These are phyloP conservation scores for Cutaneotrichosporon curvatum DNA, from an alignment of 1,284 basidiomycete species.

Conservation along the genomic window DNA sequence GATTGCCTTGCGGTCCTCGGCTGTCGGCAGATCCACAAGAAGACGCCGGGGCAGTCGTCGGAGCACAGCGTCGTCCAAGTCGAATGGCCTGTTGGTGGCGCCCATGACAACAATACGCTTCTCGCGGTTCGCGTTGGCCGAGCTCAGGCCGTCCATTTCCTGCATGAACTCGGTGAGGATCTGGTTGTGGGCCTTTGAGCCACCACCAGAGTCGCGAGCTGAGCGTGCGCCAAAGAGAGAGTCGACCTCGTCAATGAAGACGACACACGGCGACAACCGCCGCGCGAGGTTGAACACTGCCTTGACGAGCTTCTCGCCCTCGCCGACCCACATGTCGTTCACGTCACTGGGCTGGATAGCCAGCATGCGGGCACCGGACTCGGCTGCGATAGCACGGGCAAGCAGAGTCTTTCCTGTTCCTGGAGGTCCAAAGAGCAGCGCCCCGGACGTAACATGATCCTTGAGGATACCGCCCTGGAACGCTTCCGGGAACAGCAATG, in stretches of 20 bases:
- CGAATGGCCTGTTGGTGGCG: constrained; percentile 69
- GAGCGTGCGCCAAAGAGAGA: constrained; percentile 84
- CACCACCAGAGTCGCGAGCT: constrained; percentile 71
- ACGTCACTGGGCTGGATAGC: constrained; percentile 50
- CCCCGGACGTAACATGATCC: constrained; percentile 79
- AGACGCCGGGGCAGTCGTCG: constrained; percentile 73
- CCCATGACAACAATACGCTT: constrained; percentile 86
- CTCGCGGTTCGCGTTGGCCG: constrained; percentile 58
- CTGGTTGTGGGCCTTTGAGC: constrained; percentile 63
- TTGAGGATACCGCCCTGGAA: constrained; percentile 87
- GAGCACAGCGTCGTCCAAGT: constrained; percentile 54
- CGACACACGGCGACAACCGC: constrained; percentile 79
- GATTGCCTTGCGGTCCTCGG: constrained; percentile 74
- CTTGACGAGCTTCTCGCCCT: constrained; percentile 89
- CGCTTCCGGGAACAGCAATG: constrained; percentile 78
- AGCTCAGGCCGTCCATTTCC: constrained; percentile 87
- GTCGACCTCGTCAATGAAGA: constrained; percentile 95
- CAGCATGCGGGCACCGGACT: constrained; percentile 83
- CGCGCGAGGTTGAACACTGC: constrained; percentile 86
- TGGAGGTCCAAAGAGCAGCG: constrained; percentile 78
- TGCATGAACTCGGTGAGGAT: constrained; percentile 80
- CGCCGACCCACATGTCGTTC: constrained; percentile 67
- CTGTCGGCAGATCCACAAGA: constrained; percentile 75
- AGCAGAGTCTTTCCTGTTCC: constrained; percentile 87
- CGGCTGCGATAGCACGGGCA: constrained; percentile 83